Evolutionary conservation across 257 asterid genomes (phyloP).

Genomic region (Nicotiana benthamiana): DNA sequence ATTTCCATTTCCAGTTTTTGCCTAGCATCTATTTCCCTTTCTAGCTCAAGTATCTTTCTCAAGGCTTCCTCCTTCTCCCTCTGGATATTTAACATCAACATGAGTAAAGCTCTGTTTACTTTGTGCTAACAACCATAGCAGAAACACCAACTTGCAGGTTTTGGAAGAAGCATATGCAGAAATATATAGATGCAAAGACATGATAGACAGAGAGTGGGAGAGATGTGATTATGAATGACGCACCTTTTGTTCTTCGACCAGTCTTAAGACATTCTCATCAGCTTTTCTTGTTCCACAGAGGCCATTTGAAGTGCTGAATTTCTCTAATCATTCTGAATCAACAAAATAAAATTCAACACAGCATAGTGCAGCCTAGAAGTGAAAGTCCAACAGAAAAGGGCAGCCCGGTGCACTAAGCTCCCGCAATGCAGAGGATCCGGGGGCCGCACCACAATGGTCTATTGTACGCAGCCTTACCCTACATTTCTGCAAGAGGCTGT

Average conservation of each 20-base stretch:
- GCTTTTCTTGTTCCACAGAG: slow-evolving; percentile 71
- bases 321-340: slow-evolving; percentile 57
- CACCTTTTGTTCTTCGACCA: slow-evolving; percentile 84
- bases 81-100: slow-evolving; percentile 32
- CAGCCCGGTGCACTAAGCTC: no score
- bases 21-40: slow-evolving; percentile 27
- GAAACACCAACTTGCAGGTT: slow-evolving; percentile 1
- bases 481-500: no score
- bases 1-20: slow-evolving; percentile 32
- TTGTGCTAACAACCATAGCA: not conserved
- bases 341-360: not conserved
- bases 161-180: not conserved
- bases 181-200: slow-evolving; percentile 4
- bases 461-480: no score
- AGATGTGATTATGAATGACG: not conserved
- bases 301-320: slow-evolving; percentile 69
- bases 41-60: slow-evolving; percentile 25
- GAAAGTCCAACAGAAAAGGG: no score
- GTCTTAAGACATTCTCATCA: slow-evolving; percentile 67
- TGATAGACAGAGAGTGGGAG: not conserved
- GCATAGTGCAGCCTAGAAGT: no score
- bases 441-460: no score
- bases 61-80: slow-evolving; percentile 30
- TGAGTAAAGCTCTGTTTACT: not conserved
- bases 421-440: no score